Conservation (phyloP, 2,329 filamentous ascomycete genomes). For the Alternaria consortialis region DNA sequence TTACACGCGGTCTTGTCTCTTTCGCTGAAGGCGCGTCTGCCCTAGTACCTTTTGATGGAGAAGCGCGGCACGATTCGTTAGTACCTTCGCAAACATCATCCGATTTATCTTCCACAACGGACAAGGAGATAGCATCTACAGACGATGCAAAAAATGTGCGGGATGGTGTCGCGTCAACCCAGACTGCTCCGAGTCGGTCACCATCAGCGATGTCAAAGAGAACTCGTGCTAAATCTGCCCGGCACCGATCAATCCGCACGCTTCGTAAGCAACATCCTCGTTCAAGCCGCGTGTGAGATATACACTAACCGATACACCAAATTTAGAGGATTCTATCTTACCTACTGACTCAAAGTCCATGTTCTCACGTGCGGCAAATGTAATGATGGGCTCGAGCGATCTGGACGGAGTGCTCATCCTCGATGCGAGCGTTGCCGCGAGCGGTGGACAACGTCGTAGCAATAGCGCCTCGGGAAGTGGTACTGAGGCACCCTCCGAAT, state of each 20-base stretch:
- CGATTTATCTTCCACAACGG: background rate
- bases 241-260: constrained; percentile 24
- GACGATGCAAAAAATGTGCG: background rate
- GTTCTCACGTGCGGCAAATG: constrained; percentile 46
- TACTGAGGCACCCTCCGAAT: constrained; percentile 14
- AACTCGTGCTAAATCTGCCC: constrained; percentile 15
- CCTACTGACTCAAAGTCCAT: constrained; percentile 41
- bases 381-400: constrained; percentile 44
- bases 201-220: background rate
- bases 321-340: constrained; percentile 35
- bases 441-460: constrained; percentile 20
- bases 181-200: background rate
- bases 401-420: constrained; percentile 48
- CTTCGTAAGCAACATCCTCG: constrained; percentile 18
- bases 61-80: background rate
- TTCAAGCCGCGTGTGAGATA: no score
- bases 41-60: constrained; percentile 27
- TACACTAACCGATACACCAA: background rate
- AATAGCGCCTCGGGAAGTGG: constrained; percentile 13
- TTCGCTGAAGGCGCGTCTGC: constrained; percentile 42
- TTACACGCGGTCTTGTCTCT: constrained; percentile 43
- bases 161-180: background rate
- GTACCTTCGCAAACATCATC: background rate
- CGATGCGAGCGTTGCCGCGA: constrained; percentile 44
- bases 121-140: background rate